Base-by-base conservation (phyloP, 352 stramenopile species). In the Pythium inflatum region DNA sequence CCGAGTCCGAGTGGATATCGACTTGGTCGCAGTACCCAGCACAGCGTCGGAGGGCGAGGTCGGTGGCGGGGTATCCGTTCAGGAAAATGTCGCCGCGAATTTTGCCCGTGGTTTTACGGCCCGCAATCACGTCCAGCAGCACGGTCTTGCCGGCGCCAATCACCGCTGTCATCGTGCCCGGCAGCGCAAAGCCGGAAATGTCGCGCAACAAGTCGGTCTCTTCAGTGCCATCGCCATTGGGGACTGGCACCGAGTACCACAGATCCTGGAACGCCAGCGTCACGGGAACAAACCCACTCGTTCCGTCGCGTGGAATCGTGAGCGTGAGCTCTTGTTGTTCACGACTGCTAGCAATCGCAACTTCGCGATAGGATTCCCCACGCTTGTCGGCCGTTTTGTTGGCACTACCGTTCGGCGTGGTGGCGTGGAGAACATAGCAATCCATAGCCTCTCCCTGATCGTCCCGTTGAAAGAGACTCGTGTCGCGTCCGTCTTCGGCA, bases 71-170 rank as follows among this genome's bases (percentile, higher is more conserved):
- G 28, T 74, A 53, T 13, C 67, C 67, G 36, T 74, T 74, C 2
- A 74, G 41, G 14, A 82, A 30, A 7, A 93, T 80, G 1, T 92
- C 55, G 20, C 87, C 88, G 3, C 60, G 60, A 50, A 88, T 75
- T 8, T 55, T 66, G 18, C 93, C 92, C 24, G 78, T 81, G n/a
- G 77, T 90, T 74, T 98, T 98, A 45, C 93, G 78, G 20, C 93
- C 73, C 1, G 92, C 88, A 40, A 98, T 84, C 8, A 98, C 91
- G 79, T 98, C 91, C 68, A 97, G 88, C 13, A 98, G 77, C 2
- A 92, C 98, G 5, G 92, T 97, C 74, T 98, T 97, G 4, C 91
- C 89, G 24, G 86, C 79, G 33, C 84, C 82, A 34, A 88, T 87
- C 11, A 90, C 38, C 4, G 80, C 80, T 9, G 73, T 79, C 48